phyloP scores from a whole-genome alignment of 108 stramenopile species.

The Discostella pseudostelligera region DNA sequence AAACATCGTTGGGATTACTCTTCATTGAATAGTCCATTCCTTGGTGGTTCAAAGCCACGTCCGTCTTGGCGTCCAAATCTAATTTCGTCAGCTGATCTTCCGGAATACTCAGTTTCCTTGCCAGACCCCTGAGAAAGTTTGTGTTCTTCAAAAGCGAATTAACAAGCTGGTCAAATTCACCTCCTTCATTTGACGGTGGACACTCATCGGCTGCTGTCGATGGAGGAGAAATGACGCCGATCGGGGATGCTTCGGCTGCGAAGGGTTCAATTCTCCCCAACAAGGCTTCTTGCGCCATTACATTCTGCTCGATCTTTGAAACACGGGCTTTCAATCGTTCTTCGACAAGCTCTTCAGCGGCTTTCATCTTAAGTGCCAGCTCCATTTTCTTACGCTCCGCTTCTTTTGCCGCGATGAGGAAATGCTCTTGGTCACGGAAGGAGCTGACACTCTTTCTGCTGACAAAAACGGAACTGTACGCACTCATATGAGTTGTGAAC shows the following conservation, averaged over 20 bases:
- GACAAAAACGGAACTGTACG: slow-evolving; percentile 24
- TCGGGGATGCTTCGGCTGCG: slow-evolving; percentile 3
- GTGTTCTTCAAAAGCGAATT: slow-evolving; percentile 28
- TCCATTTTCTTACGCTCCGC: slow-evolving; percentile 22
- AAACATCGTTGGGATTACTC: not conserved
- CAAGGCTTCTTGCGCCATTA: slow-evolving; percentile 3
- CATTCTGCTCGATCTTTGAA: slow-evolving; percentile 20
- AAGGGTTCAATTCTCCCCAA: not conserved
- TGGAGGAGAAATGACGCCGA: not conserved
- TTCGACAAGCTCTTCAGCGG: slow-evolving; percentile 41
- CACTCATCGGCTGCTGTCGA: not conserved
- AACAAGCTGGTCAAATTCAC: slow-evolving; percentile 40
- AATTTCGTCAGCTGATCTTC: slow-evolving; percentile 33
- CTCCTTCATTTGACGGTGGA: not conserved
- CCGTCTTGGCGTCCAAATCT: slow-evolving; percentile 16
- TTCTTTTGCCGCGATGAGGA: slow-evolving; percentile 29
- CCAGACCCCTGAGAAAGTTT: slow-evolving; percentile 42
- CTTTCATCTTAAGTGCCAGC: slow-evolving; percentile 32
- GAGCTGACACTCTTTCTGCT: slow-evolving; percentile 40
- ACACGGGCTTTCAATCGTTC: slow-evolving; percentile 24
- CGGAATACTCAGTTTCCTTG: slow-evolving; percentile 33
- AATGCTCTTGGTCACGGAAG: slow-evolving; percentile 34
- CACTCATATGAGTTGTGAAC: slow-evolving; percentile 42
- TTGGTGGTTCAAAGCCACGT: not conserved
- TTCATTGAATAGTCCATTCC: slow-evolving; percentile 1